phyloP scores from a whole-genome alignment of 139 green algal species.

The Chlamydomonas sp. region DNA sequence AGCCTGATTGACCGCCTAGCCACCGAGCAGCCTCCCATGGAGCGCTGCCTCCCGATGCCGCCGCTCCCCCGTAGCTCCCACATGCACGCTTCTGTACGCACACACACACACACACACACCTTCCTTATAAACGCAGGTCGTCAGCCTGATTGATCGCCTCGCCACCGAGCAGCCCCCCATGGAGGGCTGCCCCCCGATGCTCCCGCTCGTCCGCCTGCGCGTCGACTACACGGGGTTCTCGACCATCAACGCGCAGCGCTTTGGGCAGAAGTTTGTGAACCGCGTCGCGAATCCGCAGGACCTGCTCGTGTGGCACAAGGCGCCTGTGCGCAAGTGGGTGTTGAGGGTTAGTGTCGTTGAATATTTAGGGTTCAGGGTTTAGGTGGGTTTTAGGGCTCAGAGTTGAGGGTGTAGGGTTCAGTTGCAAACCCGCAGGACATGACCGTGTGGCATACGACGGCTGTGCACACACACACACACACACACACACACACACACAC shows the following conservation, averaged over 20 bases:
- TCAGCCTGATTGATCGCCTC: slow-evolving; percentile 40
- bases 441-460: background rate
- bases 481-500: slow-evolving; percentile 11
- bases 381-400: no score
- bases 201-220: slow-evolving; percentile 70
- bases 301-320: slow-evolving; percentile 88
- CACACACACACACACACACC: no score
- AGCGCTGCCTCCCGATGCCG: no score
- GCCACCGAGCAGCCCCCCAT: background rate
- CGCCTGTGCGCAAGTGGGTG: slow-evolving; percentile 18
- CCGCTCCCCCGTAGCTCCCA: background rate
- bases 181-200: slow-evolving; percentile 16
- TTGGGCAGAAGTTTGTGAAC: slow-evolving; percentile 91
- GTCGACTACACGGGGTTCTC: slow-evolving; percentile 95
- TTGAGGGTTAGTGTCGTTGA: background rate
- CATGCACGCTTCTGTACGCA: background rate
- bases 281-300: slow-evolving; percentile 95
- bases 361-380: background rate
- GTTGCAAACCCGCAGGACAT: background rate
- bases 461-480: slow-evolving; percentile 9
- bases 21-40: no score
- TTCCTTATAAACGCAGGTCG: background rate
- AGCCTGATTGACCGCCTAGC: no score
- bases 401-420: no score
- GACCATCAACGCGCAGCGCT: slow-evolving; percentile 91